phyloP scores from a whole-genome alignment of 2,329 filamentous ascomycete species.

The Neonectria sp. region DNA sequence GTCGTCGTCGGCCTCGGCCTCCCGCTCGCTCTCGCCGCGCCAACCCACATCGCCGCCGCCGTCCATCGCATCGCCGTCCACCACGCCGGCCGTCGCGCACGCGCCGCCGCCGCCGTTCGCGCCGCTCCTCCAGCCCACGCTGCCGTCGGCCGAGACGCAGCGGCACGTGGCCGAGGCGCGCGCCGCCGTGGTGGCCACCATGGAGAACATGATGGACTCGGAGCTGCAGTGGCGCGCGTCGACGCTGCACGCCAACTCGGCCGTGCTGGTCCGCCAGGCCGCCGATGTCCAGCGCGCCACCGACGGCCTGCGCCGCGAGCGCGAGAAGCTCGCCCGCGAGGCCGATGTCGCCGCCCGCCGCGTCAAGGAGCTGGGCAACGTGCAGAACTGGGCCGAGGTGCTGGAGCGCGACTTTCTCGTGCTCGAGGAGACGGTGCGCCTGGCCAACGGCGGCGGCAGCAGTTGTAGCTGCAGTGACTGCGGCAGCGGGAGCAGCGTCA shows the following conservation, averaged over 20 bases:
- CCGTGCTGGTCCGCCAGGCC: constrained; percentile 77
- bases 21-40: constrained; percentile 38
- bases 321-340: constrained; percentile 75
- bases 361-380: constrained; percentile 84
- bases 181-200: constrained; percentile 71
- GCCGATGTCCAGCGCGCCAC: constrained; percentile 74
- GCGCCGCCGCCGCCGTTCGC: constrained; percentile 33
- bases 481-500: constrained; percentile 44
- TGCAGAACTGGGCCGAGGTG: constrained; percentile 92
- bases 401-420: constrained; percentile 78
- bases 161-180: constrained; percentile 70
- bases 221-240: constrained; percentile 78
- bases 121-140: constrained; percentile 52
- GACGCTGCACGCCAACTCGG: constrained; percentile 78
- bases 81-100: constrained; percentile 37
- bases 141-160: constrained; percentile 60
- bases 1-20: constrained; percentile 37
- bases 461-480: constrained; percentile 59
- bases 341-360: constrained; percentile 73
- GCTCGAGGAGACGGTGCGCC: constrained; percentile 74
- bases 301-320: constrained; percentile 73
- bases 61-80: constrained; percentile 41
- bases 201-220: constrained; percentile 79
- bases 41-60: constrained; percentile 46
- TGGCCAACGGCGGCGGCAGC: constrained; percentile 60